phyloP scores from a whole-genome alignment of 495 filamentous ascomycete genomes.

The Tuber aestivum region DNA sequence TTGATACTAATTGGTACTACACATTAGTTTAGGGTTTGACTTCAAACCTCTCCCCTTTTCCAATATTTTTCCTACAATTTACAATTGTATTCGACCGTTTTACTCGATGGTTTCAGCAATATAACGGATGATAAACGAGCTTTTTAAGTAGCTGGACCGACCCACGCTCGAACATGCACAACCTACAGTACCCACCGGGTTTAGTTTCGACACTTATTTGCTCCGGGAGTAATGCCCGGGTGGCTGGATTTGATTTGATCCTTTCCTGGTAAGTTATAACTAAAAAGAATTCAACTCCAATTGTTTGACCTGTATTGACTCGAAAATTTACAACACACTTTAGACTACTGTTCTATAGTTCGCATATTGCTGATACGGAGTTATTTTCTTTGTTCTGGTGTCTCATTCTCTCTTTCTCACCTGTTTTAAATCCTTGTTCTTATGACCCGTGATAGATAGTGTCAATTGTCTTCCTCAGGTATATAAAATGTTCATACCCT shows the following conservation, averaged over 20 bases:
- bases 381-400: neutral
- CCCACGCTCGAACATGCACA: neutral
- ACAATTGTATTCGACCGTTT: neutral
- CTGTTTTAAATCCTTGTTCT: neutral
- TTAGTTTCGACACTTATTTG: neutral
- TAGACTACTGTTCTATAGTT: neutral
- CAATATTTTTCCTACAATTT: neutral
- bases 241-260: neutral
- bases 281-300: neutral
- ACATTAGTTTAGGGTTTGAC: neutral
- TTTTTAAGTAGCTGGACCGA: neutral
- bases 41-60: neutral
- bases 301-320: too few relatives aligned
- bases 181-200: neutral
- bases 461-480: neutral
- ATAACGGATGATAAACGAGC: neutral
- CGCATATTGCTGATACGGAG: neutral
- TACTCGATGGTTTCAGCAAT: neutral
- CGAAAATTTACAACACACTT: neutral
- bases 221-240: neutral
- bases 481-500: neutral
- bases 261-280: neutral
- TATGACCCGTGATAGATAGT: neutral
- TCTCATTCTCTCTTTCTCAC: neutral
- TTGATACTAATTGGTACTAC: neutral